These are phyloP conservation scores for Andrographis paniculata DNA, from an alignment of 305 asterid genomes.

Conservation along the genomic window DNA sequence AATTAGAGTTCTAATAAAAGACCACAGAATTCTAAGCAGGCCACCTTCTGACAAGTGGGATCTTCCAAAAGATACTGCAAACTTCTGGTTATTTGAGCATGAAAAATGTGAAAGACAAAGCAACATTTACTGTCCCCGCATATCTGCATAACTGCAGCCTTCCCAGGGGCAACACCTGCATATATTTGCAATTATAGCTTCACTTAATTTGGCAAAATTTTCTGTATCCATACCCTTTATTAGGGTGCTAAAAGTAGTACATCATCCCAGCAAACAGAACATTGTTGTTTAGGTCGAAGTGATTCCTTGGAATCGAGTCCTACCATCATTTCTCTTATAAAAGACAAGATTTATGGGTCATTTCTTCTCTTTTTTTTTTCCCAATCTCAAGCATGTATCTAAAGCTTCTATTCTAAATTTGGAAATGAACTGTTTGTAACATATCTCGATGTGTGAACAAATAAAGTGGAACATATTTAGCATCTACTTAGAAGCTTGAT, in stretches of 20 bases:
- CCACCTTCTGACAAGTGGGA: constrained; percentile 58
- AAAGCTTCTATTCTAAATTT: too few species aligned
- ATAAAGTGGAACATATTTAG: too few species aligned
- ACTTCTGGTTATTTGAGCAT: constrained; percentile 66
- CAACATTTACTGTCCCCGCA: constrained; percentile 60
- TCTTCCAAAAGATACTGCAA: constrained; percentile 69
- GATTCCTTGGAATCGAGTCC: background rate
- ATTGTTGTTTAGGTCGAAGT: background rate
- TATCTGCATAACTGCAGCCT: constrained; percentile 90
- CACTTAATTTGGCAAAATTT: constrained; percentile 16
- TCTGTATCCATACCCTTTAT: background rate
- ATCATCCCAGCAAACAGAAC: background rate
- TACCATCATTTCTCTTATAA: too few species aligned
- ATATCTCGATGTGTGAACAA: too few species aligned
- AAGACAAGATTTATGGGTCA: too few species aligned
- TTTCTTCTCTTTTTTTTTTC: too few species aligned
- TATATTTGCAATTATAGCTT: constrained; percentile 11
- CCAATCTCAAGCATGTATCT: too few species aligned
- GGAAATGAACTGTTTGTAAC: too few species aligned
- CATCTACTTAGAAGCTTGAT: too few species aligned
- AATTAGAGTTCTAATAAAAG: background rate
- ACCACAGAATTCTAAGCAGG: constrained; percentile 12
- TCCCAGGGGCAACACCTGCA: constrained; percentile 76
- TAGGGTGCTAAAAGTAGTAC: constrained; percentile 1
- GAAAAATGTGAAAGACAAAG: constrained; percentile 71